Conservation (phyloP, 1,284 basidiomycete species). For the Peniophora sp. region DNA sequence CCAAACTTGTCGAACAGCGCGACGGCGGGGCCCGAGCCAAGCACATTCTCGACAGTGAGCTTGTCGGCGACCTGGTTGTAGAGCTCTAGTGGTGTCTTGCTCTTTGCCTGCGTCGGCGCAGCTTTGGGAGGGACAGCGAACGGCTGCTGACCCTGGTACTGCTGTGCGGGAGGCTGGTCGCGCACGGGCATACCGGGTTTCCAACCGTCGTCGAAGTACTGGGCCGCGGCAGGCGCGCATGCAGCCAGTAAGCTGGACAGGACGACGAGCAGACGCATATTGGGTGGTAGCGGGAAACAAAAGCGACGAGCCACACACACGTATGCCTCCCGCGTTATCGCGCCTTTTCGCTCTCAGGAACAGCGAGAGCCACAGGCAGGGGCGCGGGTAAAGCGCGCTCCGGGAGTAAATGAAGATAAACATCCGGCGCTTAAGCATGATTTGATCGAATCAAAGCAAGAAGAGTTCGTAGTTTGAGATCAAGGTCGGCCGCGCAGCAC, state of each 20-base stretch:
- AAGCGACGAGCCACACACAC: background rate
- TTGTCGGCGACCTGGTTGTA: constrained; percentile 11
- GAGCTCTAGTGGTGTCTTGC: constrained; percentile 1
- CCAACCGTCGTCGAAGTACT: constrained; percentile 78
- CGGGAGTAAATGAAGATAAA: too few species aligned
- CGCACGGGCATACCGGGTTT: constrained; percentile 53
- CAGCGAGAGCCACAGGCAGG: too few species aligned
- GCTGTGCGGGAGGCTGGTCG: constrained; percentile 8
- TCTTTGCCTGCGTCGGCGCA: constrained; percentile 8
- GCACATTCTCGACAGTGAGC: constrained; percentile 37
- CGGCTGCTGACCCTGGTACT: constrained; percentile 7
- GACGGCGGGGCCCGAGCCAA: constrained; percentile 43
- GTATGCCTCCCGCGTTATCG: background rate
- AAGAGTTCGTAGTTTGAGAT: background rate
- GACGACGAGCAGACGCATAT: constrained; percentile 42
- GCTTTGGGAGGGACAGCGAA: constrained; percentile 11
- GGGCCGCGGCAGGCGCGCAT: constrained; percentile 34
- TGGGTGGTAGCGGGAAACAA: constrained; percentile 4
- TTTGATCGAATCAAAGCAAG: background rate
- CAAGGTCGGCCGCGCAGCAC: too few species aligned
- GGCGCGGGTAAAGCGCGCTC: too few species aligned
- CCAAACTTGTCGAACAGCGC: constrained; percentile 48
- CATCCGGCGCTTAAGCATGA: too few species aligned
- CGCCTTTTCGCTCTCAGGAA: background rate
- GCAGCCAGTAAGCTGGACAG: constrained; percentile 27